phyloP scores from a whole-genome alignment of 1,284 basidiomycete genomes.

The Cryptococcus sp. region DNA sequence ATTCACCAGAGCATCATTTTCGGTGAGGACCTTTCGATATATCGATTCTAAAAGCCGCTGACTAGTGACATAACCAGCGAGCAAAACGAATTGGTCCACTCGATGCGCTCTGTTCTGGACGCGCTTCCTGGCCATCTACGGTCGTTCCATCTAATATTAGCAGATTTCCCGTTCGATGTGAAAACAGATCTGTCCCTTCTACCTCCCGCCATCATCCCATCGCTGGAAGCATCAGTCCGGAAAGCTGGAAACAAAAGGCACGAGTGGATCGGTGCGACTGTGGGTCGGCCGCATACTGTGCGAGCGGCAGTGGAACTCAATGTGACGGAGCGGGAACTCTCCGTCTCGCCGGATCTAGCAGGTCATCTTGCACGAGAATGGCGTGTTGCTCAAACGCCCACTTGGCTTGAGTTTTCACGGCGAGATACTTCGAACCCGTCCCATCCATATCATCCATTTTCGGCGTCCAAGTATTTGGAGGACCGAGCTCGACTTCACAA shows the following conservation, averaged over 20 bases:
- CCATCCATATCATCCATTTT: slow-evolving; percentile 36
- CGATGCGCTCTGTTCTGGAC: slow-evolving; percentile 48
- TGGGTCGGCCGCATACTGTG: too few species aligned
- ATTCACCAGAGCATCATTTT: slow-evolving; percentile 47
- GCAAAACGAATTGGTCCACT: slow-evolving; percentile 48
- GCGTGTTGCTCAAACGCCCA: slow-evolving; percentile 47
- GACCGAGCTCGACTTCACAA: slow-evolving; percentile 9
- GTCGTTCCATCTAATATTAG: slow-evolving; percentile 46
- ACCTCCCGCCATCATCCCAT: slow-evolving; percentile 25
- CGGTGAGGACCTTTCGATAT: slow-evolving; percentile 26
- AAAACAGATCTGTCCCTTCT: slow-evolving; percentile 31
- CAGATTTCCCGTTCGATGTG: slow-evolving; percentile 40
- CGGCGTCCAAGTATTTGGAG: slow-evolving; percentile 9
- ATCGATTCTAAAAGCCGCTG: neutral
- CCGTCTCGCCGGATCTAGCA: slow-evolving; percentile 18
- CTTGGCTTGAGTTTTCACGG: slow-evolving; percentile 45
- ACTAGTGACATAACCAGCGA: slow-evolving; percentile 31
- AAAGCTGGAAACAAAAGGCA: too few species aligned
- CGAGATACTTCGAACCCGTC: slow-evolving; percentile 32
- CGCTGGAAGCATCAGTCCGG: slow-evolving; percentile 18
- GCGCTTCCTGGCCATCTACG: slow-evolving; percentile 37
- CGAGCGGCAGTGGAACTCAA: neutral
- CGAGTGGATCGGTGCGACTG: too few species aligned
- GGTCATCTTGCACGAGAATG: slow-evolving; percentile 20
- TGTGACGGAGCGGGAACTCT: neutral